Percentiles rank a stretch among this genome's conserved stretches.
Evolutionary conservation across 1,139 yeast genomes (phyloP).

Genomic region (Kodamaea suecica): DNA sequence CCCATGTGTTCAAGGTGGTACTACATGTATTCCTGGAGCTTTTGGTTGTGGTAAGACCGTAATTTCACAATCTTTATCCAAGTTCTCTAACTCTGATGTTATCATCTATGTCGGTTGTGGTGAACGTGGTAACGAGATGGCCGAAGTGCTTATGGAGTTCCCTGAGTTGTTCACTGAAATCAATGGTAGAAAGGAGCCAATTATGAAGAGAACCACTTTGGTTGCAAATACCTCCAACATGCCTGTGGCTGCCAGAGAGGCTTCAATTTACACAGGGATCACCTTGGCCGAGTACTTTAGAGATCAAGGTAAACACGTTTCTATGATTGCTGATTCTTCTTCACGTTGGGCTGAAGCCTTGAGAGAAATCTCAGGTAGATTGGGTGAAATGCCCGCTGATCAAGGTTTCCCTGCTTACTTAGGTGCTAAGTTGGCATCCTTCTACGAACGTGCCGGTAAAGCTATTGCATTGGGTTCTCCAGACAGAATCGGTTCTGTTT

Average conservation of each 20-base stretch:
- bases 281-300: conserved; percentile 98
- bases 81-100: conserved; percentile 94
- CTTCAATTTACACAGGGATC: conserved; percentile 98
- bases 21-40: conserved; percentile 99
- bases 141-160: conserved; percentile 99
- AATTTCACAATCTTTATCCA: conserved; percentile 94
- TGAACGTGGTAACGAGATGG: conserved; percentile 98
- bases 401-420: conserved; percentile 99
- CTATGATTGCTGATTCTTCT: conserved; percentile 99
- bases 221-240: conserved; percentile 98
- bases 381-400: conserved; percentile 99
- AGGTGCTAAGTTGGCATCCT: conserved; percentile 97
- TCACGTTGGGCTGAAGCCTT: conserved; percentile 99
- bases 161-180: conserved; percentile 93
- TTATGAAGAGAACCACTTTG: conserved; percentile 98
- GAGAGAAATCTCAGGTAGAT: conserved; percentile 99
- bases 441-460: conserved; percentile 99
- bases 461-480: conserved; percentile 96
- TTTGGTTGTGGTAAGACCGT: conserved; percentile 99
- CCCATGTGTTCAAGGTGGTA: conserved; percentile 99
- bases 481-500: conserved; percentile 92
- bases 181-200: conserved; percentile 93
- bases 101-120: conserved; percentile 95
- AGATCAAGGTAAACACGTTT: conserved; percentile 98
- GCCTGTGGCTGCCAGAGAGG: conserved; percentile 99